phyloP scores from a whole-genome alignment of 345 rosid species.

The Eucalyptus sideroxylon region DNA sequence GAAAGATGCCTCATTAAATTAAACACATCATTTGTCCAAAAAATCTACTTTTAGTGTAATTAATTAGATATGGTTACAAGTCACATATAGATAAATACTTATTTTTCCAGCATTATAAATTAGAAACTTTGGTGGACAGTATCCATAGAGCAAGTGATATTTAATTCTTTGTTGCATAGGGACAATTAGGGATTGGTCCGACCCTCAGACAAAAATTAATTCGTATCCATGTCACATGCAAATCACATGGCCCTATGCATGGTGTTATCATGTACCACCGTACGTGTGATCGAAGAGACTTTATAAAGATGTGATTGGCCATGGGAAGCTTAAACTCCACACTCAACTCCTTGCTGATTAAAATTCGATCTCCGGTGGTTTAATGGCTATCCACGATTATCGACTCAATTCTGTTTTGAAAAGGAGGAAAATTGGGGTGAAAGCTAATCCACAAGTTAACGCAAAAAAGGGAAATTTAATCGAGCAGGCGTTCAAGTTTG shows the following conservation, averaged over 20 bases:
- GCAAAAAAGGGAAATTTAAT: not conserved
- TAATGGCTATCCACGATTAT: not conserved
- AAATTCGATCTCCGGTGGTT: no score
- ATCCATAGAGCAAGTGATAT: not conserved
- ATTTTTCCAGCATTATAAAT: fast-evolving
- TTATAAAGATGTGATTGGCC: not conserved
- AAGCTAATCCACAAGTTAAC: not conserved
- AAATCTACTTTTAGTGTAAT: not conserved
- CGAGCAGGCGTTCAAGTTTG: no score
- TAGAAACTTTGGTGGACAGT: not conserved
- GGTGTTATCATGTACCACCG: fast-evolving
- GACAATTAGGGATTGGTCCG: not conserved
- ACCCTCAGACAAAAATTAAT: not conserved
- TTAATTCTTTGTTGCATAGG: not conserved
- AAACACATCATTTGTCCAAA: not conserved
- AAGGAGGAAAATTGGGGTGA: not conserved
- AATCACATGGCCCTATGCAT: not conserved
- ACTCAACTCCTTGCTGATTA: not conserved
- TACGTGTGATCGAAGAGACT: not conserved
- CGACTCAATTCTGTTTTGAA: not conserved
- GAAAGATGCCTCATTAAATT: not conserved
- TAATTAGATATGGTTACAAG: not conserved
- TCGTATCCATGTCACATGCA: not conserved
- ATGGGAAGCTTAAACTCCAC: not conserved
- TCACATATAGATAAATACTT: not conserved